Evolutionary conservation across 495 filamentous ascomycete species (phyloP), one percentile per base, ranked within the genome.

Genomic region (Trichocladium uniseriatum): DNA sequence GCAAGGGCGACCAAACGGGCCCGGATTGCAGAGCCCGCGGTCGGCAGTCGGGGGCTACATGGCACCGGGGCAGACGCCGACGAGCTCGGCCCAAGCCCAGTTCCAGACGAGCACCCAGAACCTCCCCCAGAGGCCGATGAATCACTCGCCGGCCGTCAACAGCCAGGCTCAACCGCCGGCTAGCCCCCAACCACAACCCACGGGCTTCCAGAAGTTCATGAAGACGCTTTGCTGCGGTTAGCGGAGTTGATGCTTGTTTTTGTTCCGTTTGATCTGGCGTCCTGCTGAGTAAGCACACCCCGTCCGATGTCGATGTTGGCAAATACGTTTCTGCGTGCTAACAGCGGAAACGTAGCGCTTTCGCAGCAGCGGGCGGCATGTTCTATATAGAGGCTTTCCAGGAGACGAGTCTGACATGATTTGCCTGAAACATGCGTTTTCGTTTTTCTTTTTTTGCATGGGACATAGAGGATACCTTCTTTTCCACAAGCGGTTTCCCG

Each of bases 101-200:
- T 94, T 94, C 74, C 85, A 89, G 70, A 86, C 82, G 73, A 89
- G 85, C 68, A 85, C 83, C 59, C 84, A 87, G 56, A 89, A 94
- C 67, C 78, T 94, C 49, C 80, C 83, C 21, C 78, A 78, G 51
- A 75, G 81, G 52, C 74, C 84, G 60, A 81, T 75, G 46, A 70
- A 71, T 18, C 81, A 81, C 56, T 76, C 75, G 48, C 69, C 66
- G 24, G 68, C 77, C 65, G 71, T 69, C 52, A 75, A 51, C 49
- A 60, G 67, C 52, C 78, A 79, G 53, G 50, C 51, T 45, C 57
- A 53, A 40, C 59, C 43, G 55, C 57, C 54, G 51, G 59, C 55
- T 66, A 77, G 70, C 47, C 69, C 69, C 45, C 60, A 66, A 46
- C 59, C 61, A 43, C 74, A 79, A 53, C 75, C 72, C 10, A 75